Percentiles rank a stretch among this genome's conserved stretches.
Conservation (phyloP, 2,329 filamentous ascomycete genomes). For the Mycosphaerelloides madeirae region DNA sequence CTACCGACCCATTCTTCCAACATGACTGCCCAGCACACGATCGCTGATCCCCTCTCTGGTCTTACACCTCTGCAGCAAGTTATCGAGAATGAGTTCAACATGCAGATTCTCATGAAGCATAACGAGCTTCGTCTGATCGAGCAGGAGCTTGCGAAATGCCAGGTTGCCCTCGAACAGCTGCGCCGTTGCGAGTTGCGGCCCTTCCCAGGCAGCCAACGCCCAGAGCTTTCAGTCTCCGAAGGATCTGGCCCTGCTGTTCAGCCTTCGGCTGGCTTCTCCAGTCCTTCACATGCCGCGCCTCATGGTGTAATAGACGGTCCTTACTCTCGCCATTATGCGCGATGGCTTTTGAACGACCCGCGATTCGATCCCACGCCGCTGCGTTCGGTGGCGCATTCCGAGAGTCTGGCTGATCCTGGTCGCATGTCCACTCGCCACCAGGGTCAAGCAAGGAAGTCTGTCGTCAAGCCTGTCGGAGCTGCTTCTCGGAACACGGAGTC, state of each 20-base stretch:
- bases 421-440: conserved; percentile 76
- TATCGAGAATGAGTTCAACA: conserved; percentile 80
- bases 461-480: conserved; percentile 54
- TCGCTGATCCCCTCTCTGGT: conserved; percentile 6
- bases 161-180: conserved; percentile 87
- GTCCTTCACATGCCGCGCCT: conserved; percentile 74
- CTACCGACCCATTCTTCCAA: conserved; percentile 3
- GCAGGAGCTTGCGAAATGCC: conserved; percentile 93
- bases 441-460: conserved; percentile 46
- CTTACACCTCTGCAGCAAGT: conserved; percentile 59
- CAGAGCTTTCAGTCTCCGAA: conserved; percentile 63
- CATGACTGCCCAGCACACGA: conserved; percentile 10
- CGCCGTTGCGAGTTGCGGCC: conserved; percentile 89
- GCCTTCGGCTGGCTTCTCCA: conserved; percentile 56
- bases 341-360: conserved; percentile 88
- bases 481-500: conserved; percentile 56
- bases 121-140: conserved; percentile 90
- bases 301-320: conserved; percentile 90
- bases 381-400: conserved; percentile 18
- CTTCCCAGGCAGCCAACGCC: conserved; percentile 68
- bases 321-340: conserved; percentile 89
- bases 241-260: conserved; percentile 70
- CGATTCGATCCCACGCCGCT: conserved; percentile 62
- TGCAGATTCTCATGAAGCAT: conserved; percentile 91
- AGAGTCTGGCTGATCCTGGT: conserved; percentile 43